Conservation (phyloP, 257 asterid genomes). For the Coffea eugenioides region DNA sequence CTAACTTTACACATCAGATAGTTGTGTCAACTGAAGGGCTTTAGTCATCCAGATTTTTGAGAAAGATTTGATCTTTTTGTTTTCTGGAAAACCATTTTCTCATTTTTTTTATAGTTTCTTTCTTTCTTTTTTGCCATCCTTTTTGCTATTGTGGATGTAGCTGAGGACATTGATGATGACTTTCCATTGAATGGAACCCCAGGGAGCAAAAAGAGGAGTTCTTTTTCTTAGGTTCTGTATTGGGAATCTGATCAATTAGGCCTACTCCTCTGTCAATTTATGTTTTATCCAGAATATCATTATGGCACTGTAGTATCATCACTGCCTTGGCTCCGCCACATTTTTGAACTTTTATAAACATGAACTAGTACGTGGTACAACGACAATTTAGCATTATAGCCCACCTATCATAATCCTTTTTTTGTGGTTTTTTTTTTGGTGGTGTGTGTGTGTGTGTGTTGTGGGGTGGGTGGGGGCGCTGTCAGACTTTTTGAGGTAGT, state of each 20-base stretch:
- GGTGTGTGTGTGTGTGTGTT: not conserved
- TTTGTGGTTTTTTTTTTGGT: not conserved
- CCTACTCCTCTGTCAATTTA: conserved; percentile 5
- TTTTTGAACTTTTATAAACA: not conserved
- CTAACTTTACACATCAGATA: too few species aligned
- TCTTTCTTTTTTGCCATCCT: not conserved
- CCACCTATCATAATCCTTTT: not conserved
- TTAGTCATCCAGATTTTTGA: not conserved
- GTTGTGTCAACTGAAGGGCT: too few species aligned
- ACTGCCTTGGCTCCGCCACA: conserved; percentile 4
- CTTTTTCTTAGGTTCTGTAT: conserved; percentile 10
- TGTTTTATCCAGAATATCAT: conserved; percentile 16
- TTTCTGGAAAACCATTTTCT: not conserved
- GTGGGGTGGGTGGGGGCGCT: too few species aligned
- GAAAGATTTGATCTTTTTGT: conserved; percentile 7
- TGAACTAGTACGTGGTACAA: not conserved
- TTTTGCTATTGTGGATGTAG: not conserved
- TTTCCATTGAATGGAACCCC: conserved; percentile 9
- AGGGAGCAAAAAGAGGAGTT: not conserved
- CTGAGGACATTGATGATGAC: not conserved
- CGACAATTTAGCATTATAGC: conserved; percentile 5
- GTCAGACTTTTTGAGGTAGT: not conserved
- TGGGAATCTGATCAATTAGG: conserved; percentile 21
- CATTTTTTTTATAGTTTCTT: not conserved
- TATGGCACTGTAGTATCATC: conserved; percentile 18